A percentile compares a stretch with the other conserved stretches of the same genome.
Evolutionary conservation across 306 rosid genomes (phyloP).

Genomic region (Dalbergia cultrata): DNA sequence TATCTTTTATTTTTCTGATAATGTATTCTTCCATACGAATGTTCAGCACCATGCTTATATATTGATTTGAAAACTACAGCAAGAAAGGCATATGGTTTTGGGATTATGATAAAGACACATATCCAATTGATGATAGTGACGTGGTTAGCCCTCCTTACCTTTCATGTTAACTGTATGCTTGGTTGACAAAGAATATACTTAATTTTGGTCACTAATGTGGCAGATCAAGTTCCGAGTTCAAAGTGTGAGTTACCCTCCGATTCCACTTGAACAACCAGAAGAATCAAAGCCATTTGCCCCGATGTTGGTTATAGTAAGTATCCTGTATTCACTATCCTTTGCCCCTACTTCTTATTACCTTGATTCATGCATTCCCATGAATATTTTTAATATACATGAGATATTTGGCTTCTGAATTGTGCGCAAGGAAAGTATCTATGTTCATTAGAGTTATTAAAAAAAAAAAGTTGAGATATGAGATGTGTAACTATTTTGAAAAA

Average conservation of each 20-base stretch:
- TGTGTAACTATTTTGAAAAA: conserved; percentile 14
- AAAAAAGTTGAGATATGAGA: neutral
- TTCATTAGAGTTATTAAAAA: conserved; percentile 4
- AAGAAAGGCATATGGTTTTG: conserved; percentile 67
- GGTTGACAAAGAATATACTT: conserved; percentile 23
- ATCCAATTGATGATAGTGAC: conserved; percentile 56
- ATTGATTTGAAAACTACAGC: conserved; percentile 51
- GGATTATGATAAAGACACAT: conserved; percentile 54
- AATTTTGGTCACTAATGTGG: conserved; percentile 43
- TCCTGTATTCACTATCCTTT: conserved; percentile 23
- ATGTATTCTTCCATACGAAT: neutral
- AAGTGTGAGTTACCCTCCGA: conserved; percentile 69
- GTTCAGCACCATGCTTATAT: conserved; percentile 22
- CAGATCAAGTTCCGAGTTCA: conserved; percentile 71
- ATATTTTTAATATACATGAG: neutral
- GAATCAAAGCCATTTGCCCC: conserved; percentile 84
- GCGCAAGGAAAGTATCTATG: neutral
- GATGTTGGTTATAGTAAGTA: conserved; percentile 74
- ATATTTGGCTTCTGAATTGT: neutral
- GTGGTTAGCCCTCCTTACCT: conserved; percentile 60
- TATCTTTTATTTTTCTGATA: conserved; percentile 6
- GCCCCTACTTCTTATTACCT: conserved; percentile 29
- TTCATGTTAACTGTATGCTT: conserved; percentile 32
- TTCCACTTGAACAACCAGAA: conserved; percentile 73
- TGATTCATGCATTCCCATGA: neutral